phyloP scores from a whole-genome alignment of 2,329 filamentous ascomycete species.

The Calonectria ilicicola region DNA sequence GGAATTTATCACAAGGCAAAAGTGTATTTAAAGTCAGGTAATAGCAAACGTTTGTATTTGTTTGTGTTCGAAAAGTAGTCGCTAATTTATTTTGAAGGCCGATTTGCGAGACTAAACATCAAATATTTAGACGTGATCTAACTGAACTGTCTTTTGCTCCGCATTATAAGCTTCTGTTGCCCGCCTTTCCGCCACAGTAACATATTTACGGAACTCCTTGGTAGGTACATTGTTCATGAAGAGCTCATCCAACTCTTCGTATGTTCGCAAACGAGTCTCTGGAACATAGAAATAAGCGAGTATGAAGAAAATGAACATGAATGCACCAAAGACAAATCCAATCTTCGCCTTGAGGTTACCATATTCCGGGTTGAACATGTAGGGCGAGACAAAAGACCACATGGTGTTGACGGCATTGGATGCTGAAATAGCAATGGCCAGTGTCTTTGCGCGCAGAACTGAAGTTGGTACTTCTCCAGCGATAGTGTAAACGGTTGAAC shows the following conservation, averaged over 20 bases:
- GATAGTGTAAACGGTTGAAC: conserved; percentile 57
- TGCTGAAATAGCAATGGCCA: conserved; percentile 57
- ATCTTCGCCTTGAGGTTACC: conserved; percentile 55
- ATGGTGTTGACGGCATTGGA: conserved; percentile 54
- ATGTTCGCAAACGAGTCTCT: conserved; percentile 53
- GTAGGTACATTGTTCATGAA: conserved; percentile 41
- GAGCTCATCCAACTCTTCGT: conserved; percentile 45
- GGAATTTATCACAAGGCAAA: no score
- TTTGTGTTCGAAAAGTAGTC: no score
- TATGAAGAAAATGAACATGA: conserved; percentile 49
- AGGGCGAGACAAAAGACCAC: conserved; percentile 61
- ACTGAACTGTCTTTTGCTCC: background rate
- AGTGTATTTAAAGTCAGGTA: no score
- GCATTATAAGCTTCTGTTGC: conserved; percentile 42
- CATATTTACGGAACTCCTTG: conserved; percentile 36
- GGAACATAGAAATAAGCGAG: conserved; percentile 61
- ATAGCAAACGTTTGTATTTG: no score
- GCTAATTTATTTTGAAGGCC: no score
- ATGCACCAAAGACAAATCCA: conserved; percentile 53
- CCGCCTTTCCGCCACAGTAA: conserved; percentile 38
- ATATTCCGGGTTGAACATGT: conserved; percentile 50
- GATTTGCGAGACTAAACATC: no score
- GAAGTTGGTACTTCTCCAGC: conserved; percentile 57
- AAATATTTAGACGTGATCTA: background rate
- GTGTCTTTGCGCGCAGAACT: conserved; percentile 55